These are phyloP conservation scores for Endoconidiophora laricicola DNA, from an alignment of 2,329 filamentous ascomycete genomes.

Conservation along the genomic window DNA sequence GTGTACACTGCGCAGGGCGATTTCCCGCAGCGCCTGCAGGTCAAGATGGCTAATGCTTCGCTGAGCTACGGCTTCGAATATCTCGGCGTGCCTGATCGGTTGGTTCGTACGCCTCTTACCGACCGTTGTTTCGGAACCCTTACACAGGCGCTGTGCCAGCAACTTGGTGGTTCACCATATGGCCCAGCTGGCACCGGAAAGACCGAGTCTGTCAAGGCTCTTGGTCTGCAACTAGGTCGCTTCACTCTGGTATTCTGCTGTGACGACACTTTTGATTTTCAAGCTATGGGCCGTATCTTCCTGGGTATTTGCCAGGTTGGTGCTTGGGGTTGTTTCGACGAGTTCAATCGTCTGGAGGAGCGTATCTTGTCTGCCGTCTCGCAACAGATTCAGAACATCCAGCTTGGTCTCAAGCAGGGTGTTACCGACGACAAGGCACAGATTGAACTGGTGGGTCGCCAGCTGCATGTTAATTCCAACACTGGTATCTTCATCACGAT, in stretches of 20 bases:
- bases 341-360: slow-evolving; percentile 98
- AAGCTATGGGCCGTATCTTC: slow-evolving; percentile 99
- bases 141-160: slow-evolving; percentile 86
- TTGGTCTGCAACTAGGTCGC: slow-evolving; percentile 87
- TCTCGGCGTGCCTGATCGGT: slow-evolving; percentile 83
- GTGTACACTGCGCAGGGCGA: slow-evolving; percentile 67
- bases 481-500: slow-evolving; percentile 99
- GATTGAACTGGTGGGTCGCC: slow-evolving; percentile 86
- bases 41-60: slow-evolving; percentile 93
- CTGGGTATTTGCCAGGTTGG: slow-evolving; percentile 97
- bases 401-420: slow-evolving; percentile 79
- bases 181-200: slow-evolving; percentile 96
- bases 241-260: slow-evolving; percentile 99
- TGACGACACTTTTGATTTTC: slow-evolving; percentile 98
- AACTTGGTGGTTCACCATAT: slow-evolving; percentile 90
- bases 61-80: slow-evolving; percentile 98
- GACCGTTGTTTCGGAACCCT: slow-evolving; percentile 97
- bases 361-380: slow-evolving; percentile 95
- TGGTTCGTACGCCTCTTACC: slow-evolving; percentile 90
- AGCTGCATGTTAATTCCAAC: slow-evolving; percentile 75
- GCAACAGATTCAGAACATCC: slow-evolving; percentile 98
- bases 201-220: slow-evolving; percentile 95
- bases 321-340: slow-evolving; percentile 98
- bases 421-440: slow-evolving; percentile 67
- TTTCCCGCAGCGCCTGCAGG: slow-evolving; percentile 61